phyloP scores from a whole-genome alignment of 345 rosid genomes.

The Populus ilicifolia region DNA sequence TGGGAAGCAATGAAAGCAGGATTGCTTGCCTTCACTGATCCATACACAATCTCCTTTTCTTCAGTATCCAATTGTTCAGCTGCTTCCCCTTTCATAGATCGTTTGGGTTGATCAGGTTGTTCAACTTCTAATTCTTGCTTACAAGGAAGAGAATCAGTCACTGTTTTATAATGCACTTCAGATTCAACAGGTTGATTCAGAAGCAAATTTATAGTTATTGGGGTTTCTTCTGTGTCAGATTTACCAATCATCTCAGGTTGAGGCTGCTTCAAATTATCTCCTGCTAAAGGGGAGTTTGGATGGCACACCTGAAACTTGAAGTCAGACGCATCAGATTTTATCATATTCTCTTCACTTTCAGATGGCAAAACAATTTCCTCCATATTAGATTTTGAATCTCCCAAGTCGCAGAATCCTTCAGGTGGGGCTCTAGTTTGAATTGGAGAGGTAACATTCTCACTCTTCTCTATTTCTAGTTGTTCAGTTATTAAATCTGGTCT shows the following conservation, averaged over 20 bases:
- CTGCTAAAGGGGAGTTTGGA: constrained; percentile 18
- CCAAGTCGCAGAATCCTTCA: constrained; percentile 31
- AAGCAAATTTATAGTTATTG: constrained; percentile 30
- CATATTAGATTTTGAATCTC: constrained; percentile 22
- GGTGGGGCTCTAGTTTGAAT: constrained; percentile 27
- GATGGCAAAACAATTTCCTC: constrained; percentile 27
- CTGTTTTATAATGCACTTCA: constrained; percentile 31
- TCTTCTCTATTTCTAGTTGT: constrained; percentile 35
- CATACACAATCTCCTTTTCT: constrained; percentile 36
- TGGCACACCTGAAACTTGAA: constrained; percentile 25
- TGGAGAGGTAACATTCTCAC: constrained; percentile 18
- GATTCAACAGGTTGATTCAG: constrained; percentile 25
- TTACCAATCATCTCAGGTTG: constrained; percentile 32
- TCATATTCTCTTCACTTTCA: constrained; percentile 39
- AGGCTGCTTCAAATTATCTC: constrained; percentile 31
- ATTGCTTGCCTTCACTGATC: constrained; percentile 54
- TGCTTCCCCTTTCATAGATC: constrained; percentile 52
- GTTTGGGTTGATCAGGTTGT: constrained; percentile 39
- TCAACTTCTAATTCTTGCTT: constrained; percentile 45
- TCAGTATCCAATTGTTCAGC: constrained; percentile 48
- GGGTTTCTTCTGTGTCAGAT: constrained; percentile 37
- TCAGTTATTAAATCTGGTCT: constrained; percentile 28
- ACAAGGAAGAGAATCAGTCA: constrained; percentile 19
- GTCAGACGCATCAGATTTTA: constrained; percentile 33
- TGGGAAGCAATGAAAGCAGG: constrained; percentile 68